phyloP scores from a whole-genome alignment of 2,329 filamentous ascomycete species.

The Monilinia laxa region DNA sequence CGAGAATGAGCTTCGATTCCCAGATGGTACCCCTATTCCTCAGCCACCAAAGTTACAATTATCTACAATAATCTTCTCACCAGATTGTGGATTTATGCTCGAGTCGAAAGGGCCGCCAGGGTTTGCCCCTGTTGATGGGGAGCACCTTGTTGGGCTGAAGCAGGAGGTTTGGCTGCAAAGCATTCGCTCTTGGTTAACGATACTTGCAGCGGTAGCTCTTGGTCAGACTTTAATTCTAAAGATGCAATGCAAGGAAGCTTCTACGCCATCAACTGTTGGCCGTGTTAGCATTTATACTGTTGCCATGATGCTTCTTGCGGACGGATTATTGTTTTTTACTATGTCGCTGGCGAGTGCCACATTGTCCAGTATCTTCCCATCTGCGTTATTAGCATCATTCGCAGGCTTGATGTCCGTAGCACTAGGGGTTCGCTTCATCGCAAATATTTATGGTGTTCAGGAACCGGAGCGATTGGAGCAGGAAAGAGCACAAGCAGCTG shows the following conservation, averaged over 20 bases:
- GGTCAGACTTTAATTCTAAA: slow-evolving; percentile 63
- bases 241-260: slow-evolving; percentile 64
- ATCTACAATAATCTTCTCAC: slow-evolving; percentile 64
- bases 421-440: slow-evolving; percentile 57
- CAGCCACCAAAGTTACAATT: slow-evolving; percentile 56
- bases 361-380: slow-evolving; percentile 56
- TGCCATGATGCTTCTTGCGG: slow-evolving; percentile 61
- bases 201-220: slow-evolving; percentile 56
- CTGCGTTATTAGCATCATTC: slow-evolving; percentile 55
- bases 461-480: slow-evolving; percentile 53
- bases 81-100: slow-evolving; percentile 66
- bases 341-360: slow-evolving; percentile 55
- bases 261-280: slow-evolving; percentile 65
- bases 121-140: slow-evolving; percentile 51
- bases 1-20: slow-evolving; percentile 62
- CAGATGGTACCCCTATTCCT: slow-evolving; percentile 57
- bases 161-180: slow-evolving; percentile 57
- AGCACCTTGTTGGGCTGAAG: slow-evolving; percentile 61
- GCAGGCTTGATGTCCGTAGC: slow-evolving; percentile 56
- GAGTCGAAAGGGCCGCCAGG: slow-evolving; percentile 63
- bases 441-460: slow-evolving; percentile 61
- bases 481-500: slow-evolving; percentile 34
- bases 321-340: slow-evolving; percentile 58
- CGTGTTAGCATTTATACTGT: slow-evolving; percentile 65
- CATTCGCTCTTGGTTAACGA: slow-evolving; percentile 59